These are phyloP conservation scores for Carpinus viminea DNA, from an alignment of 306 rosid species.

Conservation along the genomic window DNA sequence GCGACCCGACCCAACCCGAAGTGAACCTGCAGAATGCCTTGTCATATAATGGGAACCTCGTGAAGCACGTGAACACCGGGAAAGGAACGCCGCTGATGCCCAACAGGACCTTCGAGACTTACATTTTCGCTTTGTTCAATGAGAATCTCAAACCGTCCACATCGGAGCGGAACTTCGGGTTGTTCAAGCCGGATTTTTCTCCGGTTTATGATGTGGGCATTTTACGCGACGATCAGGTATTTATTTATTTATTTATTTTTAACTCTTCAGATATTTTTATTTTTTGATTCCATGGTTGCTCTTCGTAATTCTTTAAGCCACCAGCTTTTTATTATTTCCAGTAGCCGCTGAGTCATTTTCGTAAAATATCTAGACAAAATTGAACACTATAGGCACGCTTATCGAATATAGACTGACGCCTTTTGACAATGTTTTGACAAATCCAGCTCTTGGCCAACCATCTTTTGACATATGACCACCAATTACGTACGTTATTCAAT, in stretches of 20 bases:
- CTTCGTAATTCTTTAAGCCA: too few relatives aligned
- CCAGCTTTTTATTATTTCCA: too few relatives aligned
- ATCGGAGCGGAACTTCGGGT: slow-evolving; percentile 78
- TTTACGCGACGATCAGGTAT: slow-evolving; percentile 54
- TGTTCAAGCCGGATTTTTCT: slow-evolving; percentile 63
- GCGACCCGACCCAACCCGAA: slow-evolving; percentile 69
- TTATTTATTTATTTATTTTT: not conserved
- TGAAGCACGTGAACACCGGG: slow-evolving; percentile 67
- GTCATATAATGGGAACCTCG: slow-evolving; percentile 67
- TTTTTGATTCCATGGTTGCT: too few relatives aligned
- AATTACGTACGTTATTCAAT: not conserved
- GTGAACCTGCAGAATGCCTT: slow-evolving; percentile 63
- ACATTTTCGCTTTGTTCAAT: slow-evolving; percentile 67
- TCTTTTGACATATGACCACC: not conserved
- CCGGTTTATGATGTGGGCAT: slow-evolving; percentile 74
- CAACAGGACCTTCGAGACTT: slow-evolving; percentile 66
- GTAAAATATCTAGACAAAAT: too few relatives aligned
- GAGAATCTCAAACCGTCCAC: slow-evolving; percentile 62
- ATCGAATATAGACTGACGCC: too few relatives aligned
- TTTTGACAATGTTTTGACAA: too few relatives aligned
- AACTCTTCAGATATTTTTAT: not conserved
- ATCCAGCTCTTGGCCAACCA: not conserved
- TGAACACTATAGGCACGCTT: too few relatives aligned
- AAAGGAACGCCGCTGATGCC: slow-evolving; percentile 87
- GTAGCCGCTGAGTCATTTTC: too few relatives aligned